These are phyloP conservation scores for Nasturtium officinale DNA, from an alignment of 345 rosid species.

Conservation along the genomic window DNA sequence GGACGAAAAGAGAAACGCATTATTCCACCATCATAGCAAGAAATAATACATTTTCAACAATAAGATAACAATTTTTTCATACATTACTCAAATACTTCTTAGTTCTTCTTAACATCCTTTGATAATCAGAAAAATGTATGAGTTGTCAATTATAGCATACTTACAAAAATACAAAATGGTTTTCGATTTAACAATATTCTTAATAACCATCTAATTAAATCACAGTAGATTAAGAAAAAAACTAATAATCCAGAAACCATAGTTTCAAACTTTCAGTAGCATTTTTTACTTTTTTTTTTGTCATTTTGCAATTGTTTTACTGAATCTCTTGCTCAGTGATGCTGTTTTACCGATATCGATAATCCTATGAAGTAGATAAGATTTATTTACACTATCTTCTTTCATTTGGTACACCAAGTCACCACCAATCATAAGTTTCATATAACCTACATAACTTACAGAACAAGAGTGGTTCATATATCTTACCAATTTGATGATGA, in stretches of 20 bases:
- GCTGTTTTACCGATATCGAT: neutral
- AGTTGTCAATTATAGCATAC: neutral
- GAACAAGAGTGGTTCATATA: neutral
- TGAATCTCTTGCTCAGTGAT: neutral
- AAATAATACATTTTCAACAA: neutral
- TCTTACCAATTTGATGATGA: neutral
- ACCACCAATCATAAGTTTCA: neutral
- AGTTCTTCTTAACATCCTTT: neutral
- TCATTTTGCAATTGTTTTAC: neutral
- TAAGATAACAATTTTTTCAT: neutral
- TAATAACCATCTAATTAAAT: neutral
- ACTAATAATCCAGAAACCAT: neutral
- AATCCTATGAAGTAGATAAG: neutral
- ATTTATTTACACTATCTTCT: neutral
- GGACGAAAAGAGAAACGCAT: constrained; percentile 30
- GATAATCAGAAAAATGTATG: neutral
- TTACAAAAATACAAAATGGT: neutral
- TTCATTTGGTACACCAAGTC: neutral
- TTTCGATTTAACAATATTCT: neutral
- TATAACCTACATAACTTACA: neutral
- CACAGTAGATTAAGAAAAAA: neutral
- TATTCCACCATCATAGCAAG: constrained; percentile 35
- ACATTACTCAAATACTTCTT: constrained; percentile 4
- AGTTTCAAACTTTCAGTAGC: neutral
- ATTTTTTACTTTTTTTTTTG: neutral